Percentiles rank a stretch among this genome's conserved stretches.
phyloP scores from a whole-genome alignment of 768 basidiomycete genomes.

The Chalciporus chontae region DNA sequence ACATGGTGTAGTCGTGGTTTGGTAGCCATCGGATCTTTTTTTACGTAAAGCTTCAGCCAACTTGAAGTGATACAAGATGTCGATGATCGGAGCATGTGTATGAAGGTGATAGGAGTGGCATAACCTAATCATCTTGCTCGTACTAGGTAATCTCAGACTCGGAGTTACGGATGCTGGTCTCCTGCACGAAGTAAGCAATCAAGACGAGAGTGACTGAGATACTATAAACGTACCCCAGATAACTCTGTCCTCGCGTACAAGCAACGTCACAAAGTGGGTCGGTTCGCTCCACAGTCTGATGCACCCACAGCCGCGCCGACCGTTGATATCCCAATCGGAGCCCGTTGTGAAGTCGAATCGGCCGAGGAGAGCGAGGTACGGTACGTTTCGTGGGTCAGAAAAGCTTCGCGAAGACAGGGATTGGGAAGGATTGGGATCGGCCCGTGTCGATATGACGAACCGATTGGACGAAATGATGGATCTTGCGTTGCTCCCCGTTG shows the following conservation, averaged over 20 bases:
- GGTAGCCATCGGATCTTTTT: too few species aligned
- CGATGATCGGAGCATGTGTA: too few species aligned
- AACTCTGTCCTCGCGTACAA: conserved; percentile 90
- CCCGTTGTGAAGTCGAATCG: conserved; percentile 82
- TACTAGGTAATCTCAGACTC: too few species aligned
- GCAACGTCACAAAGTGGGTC: conserved; percentile 80
- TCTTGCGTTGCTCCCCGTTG: conserved; percentile 53
- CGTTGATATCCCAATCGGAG: conserved; percentile 58
- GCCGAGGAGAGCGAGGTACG: conserved; percentile 70
- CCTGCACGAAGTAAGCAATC: too few species aligned
- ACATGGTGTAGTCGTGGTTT: too few species aligned
- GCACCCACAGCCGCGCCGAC: conserved; percentile 26
- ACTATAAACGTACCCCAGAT: too few species aligned
- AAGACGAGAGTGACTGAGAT: too few species aligned
- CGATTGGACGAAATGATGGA: conserved; percentile 93
- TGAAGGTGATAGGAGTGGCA: too few species aligned
- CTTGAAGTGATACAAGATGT: too few species aligned
- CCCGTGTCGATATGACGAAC: conserved; percentile 92
- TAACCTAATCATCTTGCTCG: too few species aligned
- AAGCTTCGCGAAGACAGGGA: conserved; percentile 58
- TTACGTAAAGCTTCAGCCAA: too few species aligned
- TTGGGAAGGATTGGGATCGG: conserved; percentile 81
- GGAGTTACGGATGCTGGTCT: too few species aligned
- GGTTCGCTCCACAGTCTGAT: conserved; percentile 64
- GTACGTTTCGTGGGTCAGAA: conserved; percentile 85